A percentile compares a stretch with the other conserved stretches of the same genome.
Evolutionary conservation across 345 rosid species (phyloP).

Genomic region (Brassica cretica): DNA sequence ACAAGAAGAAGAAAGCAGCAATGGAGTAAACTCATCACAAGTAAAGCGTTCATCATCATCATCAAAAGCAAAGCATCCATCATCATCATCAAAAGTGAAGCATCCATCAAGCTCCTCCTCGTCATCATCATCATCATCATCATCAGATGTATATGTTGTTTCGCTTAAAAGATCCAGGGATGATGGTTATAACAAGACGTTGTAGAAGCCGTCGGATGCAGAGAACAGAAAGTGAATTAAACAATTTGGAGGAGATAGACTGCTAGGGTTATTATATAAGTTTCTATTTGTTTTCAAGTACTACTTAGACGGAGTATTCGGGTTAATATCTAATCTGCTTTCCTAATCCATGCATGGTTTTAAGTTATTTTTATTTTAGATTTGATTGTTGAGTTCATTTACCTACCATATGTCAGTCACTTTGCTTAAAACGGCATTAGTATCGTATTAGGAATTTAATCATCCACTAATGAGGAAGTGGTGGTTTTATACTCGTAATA

Average conservation of each 20-base stretch:
- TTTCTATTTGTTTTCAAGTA: neutral
- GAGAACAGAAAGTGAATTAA: neutral
- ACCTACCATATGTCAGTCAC: neutral
- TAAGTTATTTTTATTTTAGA: neutral
- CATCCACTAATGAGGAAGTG: neutral
- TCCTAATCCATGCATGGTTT: neutral
- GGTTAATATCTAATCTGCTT: neutral
- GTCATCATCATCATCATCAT: constrained; percentile 27
- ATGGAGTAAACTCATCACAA: constrained; percentile 4
- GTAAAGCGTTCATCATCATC: neutral
- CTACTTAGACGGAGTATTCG: neutral
- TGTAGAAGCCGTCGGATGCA: constrained; percentile 14
- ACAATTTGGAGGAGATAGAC: neutral
- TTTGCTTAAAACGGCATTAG: neutral
- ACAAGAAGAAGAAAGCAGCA: constrained; percentile 5
- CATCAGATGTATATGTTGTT: neutral
- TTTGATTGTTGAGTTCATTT: neutral
- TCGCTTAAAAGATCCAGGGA: constrained; percentile 1
- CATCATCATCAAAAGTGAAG: neutral
- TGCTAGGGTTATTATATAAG: neutral
- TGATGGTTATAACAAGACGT: constrained; percentile 4
- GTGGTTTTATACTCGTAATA: neutral
- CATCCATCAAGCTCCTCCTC: neutral
- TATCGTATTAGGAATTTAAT: neutral
- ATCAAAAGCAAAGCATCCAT: neutral